Percentiles rank a stretch among this genome's conserved stretches.
Evolutionary conservation across 75 land plant species (phyloP).

Genomic region (Sequoiadendron giganteum): DNA sequence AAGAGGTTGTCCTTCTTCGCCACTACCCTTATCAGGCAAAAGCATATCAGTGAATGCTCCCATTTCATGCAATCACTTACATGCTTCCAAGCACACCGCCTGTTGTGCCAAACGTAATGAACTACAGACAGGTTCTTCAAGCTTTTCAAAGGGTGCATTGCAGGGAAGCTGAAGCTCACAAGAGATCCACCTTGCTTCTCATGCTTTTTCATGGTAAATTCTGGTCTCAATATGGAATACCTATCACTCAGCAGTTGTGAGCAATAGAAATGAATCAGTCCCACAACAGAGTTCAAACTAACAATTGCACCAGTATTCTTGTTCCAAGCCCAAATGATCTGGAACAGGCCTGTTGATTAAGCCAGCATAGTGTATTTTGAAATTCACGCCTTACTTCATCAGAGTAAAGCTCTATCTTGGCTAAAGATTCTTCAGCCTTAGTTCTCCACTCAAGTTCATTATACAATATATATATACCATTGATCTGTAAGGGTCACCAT

Average conservation of each 20-base stretch:
- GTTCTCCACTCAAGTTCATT: constrained; percentile 81
- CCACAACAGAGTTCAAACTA: constrained; percentile 97
- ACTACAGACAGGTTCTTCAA: constrained; percentile 86
- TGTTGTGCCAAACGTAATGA: constrained; percentile 95
- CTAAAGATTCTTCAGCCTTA: constrained; percentile 59
- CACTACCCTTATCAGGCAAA: constrained; percentile 91
- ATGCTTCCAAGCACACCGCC: constrained; percentile 98
- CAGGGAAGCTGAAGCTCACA: constrained; percentile 99
- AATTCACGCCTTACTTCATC: constrained; percentile 75
- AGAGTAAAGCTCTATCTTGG: constrained; percentile 61
- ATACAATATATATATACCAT: constrained; percentile 37
- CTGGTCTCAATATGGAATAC: constrained; percentile 96
- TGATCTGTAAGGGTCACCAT: no score
- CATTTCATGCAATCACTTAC: constrained; percentile 99
- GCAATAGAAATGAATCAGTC: constrained; percentile 93
- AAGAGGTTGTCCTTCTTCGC: constrained; percentile 84
- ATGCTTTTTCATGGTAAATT: constrained; percentile 82
- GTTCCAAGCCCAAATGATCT: constrained; percentile 93
- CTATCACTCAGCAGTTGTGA: constrained; percentile 99
- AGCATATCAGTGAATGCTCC: constrained; percentile 99
- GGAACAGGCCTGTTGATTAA: constrained; percentile 27
- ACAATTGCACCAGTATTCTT: constrained; percentile 95
- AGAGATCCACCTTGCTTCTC: constrained; percentile 85
- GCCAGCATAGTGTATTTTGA: constrained; percentile 87
- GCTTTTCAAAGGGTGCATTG: constrained; percentile 94